Evolutionary conservation across 176 grass and related monocot species (phyloP).

Genomic region (Phragmites australis): DNA sequence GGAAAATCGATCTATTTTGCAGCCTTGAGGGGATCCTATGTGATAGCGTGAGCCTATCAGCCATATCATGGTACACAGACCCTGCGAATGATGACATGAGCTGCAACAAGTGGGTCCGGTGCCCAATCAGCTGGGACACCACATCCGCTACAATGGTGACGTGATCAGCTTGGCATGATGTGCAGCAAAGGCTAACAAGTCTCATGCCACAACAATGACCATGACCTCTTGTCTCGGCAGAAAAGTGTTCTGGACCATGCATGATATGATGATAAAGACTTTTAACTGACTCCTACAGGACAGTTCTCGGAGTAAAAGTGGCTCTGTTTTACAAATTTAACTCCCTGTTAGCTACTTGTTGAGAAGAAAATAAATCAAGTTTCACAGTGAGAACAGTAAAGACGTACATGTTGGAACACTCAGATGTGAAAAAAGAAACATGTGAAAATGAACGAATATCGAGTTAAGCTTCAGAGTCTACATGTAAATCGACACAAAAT

Average conservation of each 20-base stretch:
- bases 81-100: neutral
- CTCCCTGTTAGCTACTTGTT: neutral
- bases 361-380: neutral
- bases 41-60: neutral
- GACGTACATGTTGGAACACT: neutral
- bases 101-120: neutral
- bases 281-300: neutral
- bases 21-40: neutral
- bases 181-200: neutral
- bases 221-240: neutral
- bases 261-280: neutral
- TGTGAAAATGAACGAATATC: slow-evolving; percentile 31
- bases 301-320: neutral
- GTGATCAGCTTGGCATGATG: slow-evolving; percentile 16
- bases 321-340: neutral
- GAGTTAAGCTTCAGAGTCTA: slow-evolving; percentile 28
- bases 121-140: slow-evolving; percentile 22
- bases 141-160: slow-evolving; percentile 25
- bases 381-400: neutral
- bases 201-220: neutral
- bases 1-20: too few species aligned
- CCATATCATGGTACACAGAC: neutral
- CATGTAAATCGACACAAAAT: slow-evolving; percentile 37
- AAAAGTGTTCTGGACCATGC: neutral
- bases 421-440: neutral